A percentile compares a stretch with the other conserved stretches of the same genome.
Conservation (phyloP, 306 rosid genomes). For the Citrullus colocynthis region DNA sequence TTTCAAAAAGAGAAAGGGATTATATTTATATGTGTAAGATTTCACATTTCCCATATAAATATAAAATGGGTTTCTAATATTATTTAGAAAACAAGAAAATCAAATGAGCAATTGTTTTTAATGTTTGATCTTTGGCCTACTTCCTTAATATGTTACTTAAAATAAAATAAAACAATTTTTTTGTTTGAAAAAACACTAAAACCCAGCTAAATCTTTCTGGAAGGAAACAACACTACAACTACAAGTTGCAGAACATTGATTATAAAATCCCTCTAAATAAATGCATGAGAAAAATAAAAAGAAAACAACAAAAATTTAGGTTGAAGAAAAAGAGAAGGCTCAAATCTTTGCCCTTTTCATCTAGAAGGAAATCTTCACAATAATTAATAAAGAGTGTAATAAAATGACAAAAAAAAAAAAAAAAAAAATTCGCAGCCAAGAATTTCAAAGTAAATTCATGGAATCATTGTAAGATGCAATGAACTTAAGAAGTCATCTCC, state of each 20-base stretch:
- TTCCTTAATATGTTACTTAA: neutral
- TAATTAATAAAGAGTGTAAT: neutral
- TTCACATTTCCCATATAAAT: neutral
- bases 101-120: neutral
- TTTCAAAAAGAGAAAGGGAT: no score
- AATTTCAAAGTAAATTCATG: neutral
- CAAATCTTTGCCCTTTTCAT: neutral
- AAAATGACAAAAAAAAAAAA: neutral
- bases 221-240: neutral
- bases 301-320: neutral
- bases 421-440: neutral
- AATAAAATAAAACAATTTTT: neutral
- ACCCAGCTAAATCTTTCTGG: neutral
- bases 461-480: conserved; percentile 1
- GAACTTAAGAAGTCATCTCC: conserved; percentile 4
- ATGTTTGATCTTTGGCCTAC: neutral
- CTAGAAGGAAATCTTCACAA: neutral
- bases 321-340: neutral
- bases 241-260: neutral
- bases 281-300: neutral
- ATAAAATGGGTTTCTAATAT: neutral
- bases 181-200: no score
- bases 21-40: no score
- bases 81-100: neutral
- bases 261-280: neutral